A percentile compares a stretch with the other conserved stretches of the same genome.
Evolutionary conservation across 768 basidiomycete genomes (phyloP).

Genomic region (Boletus rubroflammeus): DNA sequence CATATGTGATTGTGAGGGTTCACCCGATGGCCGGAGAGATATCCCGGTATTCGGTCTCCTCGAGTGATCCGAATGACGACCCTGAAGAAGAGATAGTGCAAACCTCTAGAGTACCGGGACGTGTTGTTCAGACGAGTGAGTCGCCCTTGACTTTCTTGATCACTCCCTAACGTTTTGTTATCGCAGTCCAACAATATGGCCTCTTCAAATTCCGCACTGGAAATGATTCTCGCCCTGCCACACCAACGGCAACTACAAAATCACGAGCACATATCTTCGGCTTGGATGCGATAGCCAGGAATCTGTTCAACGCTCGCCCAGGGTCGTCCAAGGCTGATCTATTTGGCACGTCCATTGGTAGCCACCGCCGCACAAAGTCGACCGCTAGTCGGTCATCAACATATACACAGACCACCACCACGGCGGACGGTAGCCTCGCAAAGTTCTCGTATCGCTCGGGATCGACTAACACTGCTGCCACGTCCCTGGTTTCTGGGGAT

Average conservation of each 20-base stretch:
- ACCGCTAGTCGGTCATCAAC: constrained; percentile 68
- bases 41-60: constrained; percentile 73
- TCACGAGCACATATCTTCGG: constrained; percentile 80
- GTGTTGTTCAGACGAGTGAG: constrained; percentile 81
- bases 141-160: constrained; percentile 6
- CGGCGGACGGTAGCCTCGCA: constrained; percentile 61
- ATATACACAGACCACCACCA: constrained; percentile 66
- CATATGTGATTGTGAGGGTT: constrained; percentile 75
- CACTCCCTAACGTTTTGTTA: neutral
- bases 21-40: constrained; percentile 83
- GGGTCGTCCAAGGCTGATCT: constrained; percentile 71
- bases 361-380: constrained; percentile 61
- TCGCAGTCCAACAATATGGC: constrained; percentile 79
- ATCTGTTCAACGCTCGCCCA: constrained; percentile 72
- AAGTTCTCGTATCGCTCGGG: constrained; percentile 71
- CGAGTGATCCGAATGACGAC: constrained; percentile 70
- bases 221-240: constrained; percentile 73
- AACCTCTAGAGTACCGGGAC: constrained; percentile 64
- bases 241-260: constrained; percentile 76
- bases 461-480: constrained; percentile 62
- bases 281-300: constrained; percentile 85
- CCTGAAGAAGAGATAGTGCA: constrained; percentile 82
- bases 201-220: constrained; percentile 85
- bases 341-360: constrained; percentile 68
- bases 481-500: constrained; percentile 58